Percentiles rank a stretch among this genome's conserved stretches.
phyloP scores from a whole-genome alignment of 352 stramenopile genomes.

The Globisporangium acanthophoron region DNA sequence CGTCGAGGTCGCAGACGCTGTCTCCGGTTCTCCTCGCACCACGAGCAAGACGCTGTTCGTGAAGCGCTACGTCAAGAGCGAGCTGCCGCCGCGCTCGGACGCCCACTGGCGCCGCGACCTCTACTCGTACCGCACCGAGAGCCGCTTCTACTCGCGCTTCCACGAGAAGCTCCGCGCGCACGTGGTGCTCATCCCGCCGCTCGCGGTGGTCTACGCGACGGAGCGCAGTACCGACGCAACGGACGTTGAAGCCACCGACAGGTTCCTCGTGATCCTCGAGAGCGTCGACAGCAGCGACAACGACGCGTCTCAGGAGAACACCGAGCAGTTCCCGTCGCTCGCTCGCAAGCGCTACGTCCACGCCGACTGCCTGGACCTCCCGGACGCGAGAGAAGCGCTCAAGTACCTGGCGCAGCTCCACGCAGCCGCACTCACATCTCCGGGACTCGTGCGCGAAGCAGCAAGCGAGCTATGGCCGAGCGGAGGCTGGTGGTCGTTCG shows the following conservation, averaged over 20 bases:
- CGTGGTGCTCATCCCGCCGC: slow-evolving; percentile 39
- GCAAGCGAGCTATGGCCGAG: slow-evolving; percentile 29
- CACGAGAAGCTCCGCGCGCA: slow-evolving; percentile 22
- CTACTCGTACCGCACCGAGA: slow-evolving; percentile 52
- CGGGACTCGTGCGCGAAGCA: slow-evolving; percentile 20
- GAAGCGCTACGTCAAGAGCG: slow-evolving; percentile 55
- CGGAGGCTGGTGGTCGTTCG: slow-evolving; percentile 54
- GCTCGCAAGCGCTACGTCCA: slow-evolving; percentile 16
- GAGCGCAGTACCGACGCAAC: slow-evolving; percentile 5
- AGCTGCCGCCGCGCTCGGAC: slow-evolving; percentile 34
- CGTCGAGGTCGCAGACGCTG: slow-evolving; percentile 11
- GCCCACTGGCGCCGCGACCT: slow-evolving; percentile 55
- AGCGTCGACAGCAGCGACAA: slow-evolving; percentile 18
- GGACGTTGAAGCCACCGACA: slow-evolving; percentile 19
- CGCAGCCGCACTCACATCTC: slow-evolving; percentile 22
- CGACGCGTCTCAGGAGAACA: neutral
- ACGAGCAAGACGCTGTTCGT: slow-evolving; percentile 31
- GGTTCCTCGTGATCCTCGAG: slow-evolving; percentile 54
- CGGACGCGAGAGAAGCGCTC: slow-evolving; percentile 36
- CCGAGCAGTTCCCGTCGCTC: neutral
- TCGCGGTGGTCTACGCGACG: slow-evolving; percentile 36
- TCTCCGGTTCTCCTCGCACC: neutral
- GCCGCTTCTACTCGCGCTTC: slow-evolving; percentile 49
- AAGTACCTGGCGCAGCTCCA: slow-evolving; percentile 48
- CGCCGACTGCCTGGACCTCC: slow-evolving; percentile 26